These are phyloP conservation scores for Microdochium paspali DNA, from an alignment of 2,329 filamentous ascomycete species.

Conservation along the genomic window DNA sequence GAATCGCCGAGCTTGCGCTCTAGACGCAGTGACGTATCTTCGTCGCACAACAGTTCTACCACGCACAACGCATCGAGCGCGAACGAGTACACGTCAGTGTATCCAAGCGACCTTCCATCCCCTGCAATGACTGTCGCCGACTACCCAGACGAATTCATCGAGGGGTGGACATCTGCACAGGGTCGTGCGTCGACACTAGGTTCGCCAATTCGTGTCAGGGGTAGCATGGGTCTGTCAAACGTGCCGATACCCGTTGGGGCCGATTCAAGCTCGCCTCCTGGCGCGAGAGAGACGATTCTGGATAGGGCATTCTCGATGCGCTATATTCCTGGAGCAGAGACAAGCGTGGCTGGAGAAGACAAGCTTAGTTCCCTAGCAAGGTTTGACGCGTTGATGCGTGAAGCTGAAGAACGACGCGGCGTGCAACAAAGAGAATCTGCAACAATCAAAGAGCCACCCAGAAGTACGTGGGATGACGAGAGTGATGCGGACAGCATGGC, in stretches of 20 bases:
- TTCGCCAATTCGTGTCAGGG: slow-evolving; percentile 45
- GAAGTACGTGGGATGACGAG: slow-evolving; percentile 42
- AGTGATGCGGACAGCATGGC: slow-evolving; percentile 27
- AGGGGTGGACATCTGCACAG: slow-evolving; percentile 51
- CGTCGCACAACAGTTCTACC: slow-evolving; percentile 43
- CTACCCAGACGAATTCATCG: slow-evolving; percentile 45
- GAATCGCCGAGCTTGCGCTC: slow-evolving; percentile 53
- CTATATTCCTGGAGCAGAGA: slow-evolving; percentile 51
- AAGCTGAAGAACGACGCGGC: slow-evolving; percentile 42
- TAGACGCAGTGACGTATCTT: slow-evolving; percentile 49
- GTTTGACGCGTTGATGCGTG: slow-evolving; percentile 57
- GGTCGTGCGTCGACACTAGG: slow-evolving; percentile 48
- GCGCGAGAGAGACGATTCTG: slow-evolving; percentile 54
- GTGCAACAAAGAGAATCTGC: slow-evolving; percentile 24
- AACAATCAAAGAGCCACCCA: slow-evolving; percentile 21
- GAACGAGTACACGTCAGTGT: slow-evolving; percentile 40
- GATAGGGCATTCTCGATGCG: slow-evolving; percentile 57
- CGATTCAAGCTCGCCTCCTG: slow-evolving; percentile 39
- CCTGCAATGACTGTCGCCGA: slow-evolving; percentile 42
- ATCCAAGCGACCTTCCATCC: slow-evolving; percentile 47
- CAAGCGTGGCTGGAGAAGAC: slow-evolving; percentile 44
- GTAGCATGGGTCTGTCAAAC: slow-evolving; percentile 41
- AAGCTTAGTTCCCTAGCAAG: slow-evolving; percentile 55
- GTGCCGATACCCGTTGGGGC: slow-evolving; percentile 24
- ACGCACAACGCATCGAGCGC: slow-evolving; percentile 33